phyloP scores from a whole-genome alignment of 2,329 filamentous ascomycete species.

The Colletotrichum cereale region DNA sequence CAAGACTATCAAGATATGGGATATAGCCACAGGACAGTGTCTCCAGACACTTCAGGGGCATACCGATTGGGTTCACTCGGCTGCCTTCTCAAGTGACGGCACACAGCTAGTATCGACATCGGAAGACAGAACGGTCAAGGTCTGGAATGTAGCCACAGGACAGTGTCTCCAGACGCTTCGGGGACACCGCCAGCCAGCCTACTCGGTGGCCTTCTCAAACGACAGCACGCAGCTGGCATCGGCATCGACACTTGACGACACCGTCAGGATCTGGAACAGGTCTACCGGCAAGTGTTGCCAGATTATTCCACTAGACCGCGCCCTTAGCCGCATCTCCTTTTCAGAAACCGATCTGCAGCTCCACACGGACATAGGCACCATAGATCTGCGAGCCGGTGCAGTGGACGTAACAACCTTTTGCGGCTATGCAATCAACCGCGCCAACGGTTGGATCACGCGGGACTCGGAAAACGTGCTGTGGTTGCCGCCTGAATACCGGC shows the following conservation, averaged over 20 bases:
- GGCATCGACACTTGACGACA: no score
- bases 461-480: not conserved
- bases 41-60: not conserved
- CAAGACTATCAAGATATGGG: not conserved
- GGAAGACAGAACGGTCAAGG: no score
- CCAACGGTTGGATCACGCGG: not conserved
- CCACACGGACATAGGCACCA: not conserved
- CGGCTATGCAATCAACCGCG: not conserved
- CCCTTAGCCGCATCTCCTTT: not conserved
- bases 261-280: no score
- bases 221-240: no score
- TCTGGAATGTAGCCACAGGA: not conserved
- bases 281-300: not conserved
- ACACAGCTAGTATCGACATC: not conserved
- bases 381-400: no score
- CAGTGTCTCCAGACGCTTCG: not conserved
- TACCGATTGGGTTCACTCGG: fast-evolving
- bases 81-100: not conserved
- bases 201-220: not conserved
- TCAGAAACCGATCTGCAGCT: not conserved
- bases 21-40: not conserved
- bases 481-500: not conserved
- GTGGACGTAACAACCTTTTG: no score
- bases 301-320: not conserved
- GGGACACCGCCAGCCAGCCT: fast-evolving